phyloP scores from a whole-genome alignment of 2,329 filamentous ascomycete genomes.

The Beauveria scarabaeidicola region DNA sequence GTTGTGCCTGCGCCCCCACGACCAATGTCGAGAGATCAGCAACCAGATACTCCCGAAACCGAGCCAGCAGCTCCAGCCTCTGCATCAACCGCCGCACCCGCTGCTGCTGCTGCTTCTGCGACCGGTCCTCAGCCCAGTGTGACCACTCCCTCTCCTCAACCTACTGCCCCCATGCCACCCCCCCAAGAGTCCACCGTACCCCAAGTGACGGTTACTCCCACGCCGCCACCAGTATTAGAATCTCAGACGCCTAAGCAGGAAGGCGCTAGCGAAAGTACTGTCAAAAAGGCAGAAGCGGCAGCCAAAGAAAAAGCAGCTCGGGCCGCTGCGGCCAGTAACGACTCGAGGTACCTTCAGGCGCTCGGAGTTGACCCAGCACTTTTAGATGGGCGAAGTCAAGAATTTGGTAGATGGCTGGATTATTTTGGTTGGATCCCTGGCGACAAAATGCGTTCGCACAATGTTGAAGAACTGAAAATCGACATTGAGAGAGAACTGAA shows the following conservation, averaged over 20 bases:
- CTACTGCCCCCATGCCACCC: background rate
- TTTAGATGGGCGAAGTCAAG: slow-evolving; percentile 66
- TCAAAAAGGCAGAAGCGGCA: slow-evolving; percentile 19
- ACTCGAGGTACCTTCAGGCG: slow-evolving; percentile 66
- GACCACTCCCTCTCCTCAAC: background rate
- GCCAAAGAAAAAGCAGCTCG: slow-evolving; percentile 45
- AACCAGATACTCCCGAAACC: slow-evolving; percentile 18
- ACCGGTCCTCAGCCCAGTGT: slow-evolving; percentile 17
- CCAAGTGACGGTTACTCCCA: slow-evolving; percentile 46
- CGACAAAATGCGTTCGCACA: slow-evolving; percentile 63
- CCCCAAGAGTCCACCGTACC: slow-evolving; percentile 35
- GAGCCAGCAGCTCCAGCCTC: slow-evolving; percentile 15
- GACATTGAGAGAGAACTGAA: slow-evolving; percentile 84
- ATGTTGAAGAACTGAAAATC: slow-evolving; percentile 69
- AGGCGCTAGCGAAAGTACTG: slow-evolving; percentile 20
- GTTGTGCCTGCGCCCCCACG: slow-evolving; percentile 72
- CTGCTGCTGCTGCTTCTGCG: slow-evolving; percentile 1
- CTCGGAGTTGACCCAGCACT: slow-evolving; percentile 70
- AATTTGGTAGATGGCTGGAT: slow-evolving; percentile 74
- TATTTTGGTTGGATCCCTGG: slow-evolving; percentile 83
- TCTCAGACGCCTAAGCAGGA: slow-evolving; percentile 31
- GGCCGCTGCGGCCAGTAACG: slow-evolving; percentile 61
- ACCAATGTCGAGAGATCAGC: slow-evolving; percentile 30
- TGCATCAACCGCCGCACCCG: slow-evolving; percentile 11
- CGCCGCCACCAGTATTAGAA: slow-evolving; percentile 23